These are phyloP conservation scores for Spizellomyces sp. DNA, from an alignment of 192 early-diverging fungal genomes.

Conservation along the genomic window DNA sequence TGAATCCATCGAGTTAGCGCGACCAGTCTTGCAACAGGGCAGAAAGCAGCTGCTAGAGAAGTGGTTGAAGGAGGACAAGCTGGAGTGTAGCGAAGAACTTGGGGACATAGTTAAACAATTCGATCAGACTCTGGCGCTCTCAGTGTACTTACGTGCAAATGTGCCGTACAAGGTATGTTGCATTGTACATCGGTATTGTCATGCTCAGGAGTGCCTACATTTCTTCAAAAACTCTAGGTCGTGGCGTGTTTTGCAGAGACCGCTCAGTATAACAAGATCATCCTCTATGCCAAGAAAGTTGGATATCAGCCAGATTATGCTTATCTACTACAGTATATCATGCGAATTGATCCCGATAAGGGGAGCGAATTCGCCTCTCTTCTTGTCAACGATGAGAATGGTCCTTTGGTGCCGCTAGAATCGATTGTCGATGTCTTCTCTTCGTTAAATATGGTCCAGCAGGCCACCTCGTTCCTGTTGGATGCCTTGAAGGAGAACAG, in stretches of 20 bases:
- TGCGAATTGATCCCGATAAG: conserved; percentile 90
- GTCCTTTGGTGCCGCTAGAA: conserved; percentile 83
- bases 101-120: conserved; percentile 95
- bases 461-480: conserved; percentile 94
- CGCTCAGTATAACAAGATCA: conserved; percentile 94
- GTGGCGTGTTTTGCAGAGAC: conserved; percentile 96
- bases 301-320: conserved; percentile 92
- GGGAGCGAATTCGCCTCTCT: conserved; percentile 90
- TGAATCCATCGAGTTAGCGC: conserved; percentile 92
- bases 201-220: background rate
- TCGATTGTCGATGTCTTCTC: conserved; percentile 92
- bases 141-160: conserved; percentile 93
- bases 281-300: conserved; percentile 93
- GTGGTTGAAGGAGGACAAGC: conserved; percentile 99
- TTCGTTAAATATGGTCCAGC: conserved; percentile 91
- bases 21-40: conserved; percentile 85
- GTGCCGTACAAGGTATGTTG: conserved; percentile 73
- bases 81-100: conserved; percentile 97
- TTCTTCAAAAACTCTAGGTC: conserved; percentile 38
- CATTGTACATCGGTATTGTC: conserved; percentile 32
- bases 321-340: conserved; percentile 85
- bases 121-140: conserved; percentile 88
- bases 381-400: conserved; percentile 80
- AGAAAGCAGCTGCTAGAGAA: conserved; percentile 94
- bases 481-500: conserved; percentile 94